Evolutionary conservation across 805 yeast genomes (phyloP), one percentile per base, ranked within the genome.

Genomic region (Wickerhamiella kazuoi): DNA sequence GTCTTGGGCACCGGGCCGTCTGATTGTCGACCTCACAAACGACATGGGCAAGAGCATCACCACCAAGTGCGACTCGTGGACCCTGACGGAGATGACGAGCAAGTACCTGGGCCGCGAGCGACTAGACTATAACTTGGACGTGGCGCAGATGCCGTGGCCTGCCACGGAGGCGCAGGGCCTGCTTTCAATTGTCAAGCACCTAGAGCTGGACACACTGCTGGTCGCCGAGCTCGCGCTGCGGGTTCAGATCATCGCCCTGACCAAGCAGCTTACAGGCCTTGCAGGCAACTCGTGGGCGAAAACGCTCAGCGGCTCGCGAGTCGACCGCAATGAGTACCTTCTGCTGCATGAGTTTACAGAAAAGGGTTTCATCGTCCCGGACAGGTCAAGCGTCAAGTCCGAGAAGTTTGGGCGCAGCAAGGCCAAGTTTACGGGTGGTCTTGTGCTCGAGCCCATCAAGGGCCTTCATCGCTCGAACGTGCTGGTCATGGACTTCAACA

Each of bases 241-340:
- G 45, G 72, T 76, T 40, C 97, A 90, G 59, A 76, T 90, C 42
- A 61, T 90, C 39, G 82, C 96, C 2, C 65, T 90, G 39, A 80
- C 97, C 0, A 82, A 82, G 50, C 94, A 86, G 53, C 65, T 90
- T 51, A 90, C 98, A 1, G 79, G 78, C 47, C 65, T 90, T 44
- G 96, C 97, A 1, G 98, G 98, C 50, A 90, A 90, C 56, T 87
- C 95, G 0, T 90, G 98, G 98, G 71, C 93, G 1, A 84, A 82
- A 46, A 90, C 98, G 1, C 65, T 90, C 37, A 76, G 83, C 38
- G 98, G 98, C 59, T 83, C 96, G 0, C 71, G 98, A 51, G 93
- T 94, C 8, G 96, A 94, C 50, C 72, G 98, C 62, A 87, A 87
- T 60, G 97, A 90, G 57, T 90, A 64, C 55, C 81, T 90, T 68